Evolutionary conservation across 805 yeast species (phyloP), one percentile per base, ranked within the genome.

Genomic region (Saccharomycopsis oosterbeekiorum): DNA sequence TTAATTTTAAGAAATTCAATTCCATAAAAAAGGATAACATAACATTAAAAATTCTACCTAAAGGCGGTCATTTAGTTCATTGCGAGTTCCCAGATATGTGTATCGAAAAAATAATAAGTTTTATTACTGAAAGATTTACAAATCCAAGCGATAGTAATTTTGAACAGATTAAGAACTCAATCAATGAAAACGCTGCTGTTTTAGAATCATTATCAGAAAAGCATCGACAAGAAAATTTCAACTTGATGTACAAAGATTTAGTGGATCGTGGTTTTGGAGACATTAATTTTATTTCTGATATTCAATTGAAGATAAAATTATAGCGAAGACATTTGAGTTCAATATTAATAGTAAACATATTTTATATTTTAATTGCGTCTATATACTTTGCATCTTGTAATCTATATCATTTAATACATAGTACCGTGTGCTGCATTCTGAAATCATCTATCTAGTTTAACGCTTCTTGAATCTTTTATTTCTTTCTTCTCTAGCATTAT

Each of bases 401-500:
- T 37, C 41, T 37, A 5, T 37, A 37, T 37, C 15, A 37, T 37
- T 5, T 37, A 14, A 14, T 12, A 37, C 4, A 14, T 37, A 37
- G 2, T 37, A 37, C 12, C 3, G 41, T 37, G n/a, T n/a, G n/a
- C n/a, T n/a, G n/a, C n/a, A n/a, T 12, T 5, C 3, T 37, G 15
- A 37, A 37, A 10, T 12, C 12, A 37, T 37, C 41, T 3, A 37
- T 37, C 41, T 14, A 37, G 6, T 17, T 17, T 21, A 47, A 47
- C 53, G 34, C 53, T 53, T 60, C n/a, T 24, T 56, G 34, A 37
- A 60, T 74, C 65, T 73, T 74, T 59, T 71, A 67, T 57, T 71
- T 74, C 57, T 73, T 65, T 65, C 75, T 72, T 80, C 75, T 74
- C 80, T 72, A 75, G 82, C 80, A 62, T 83, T 82, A 21, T 72